phyloP scores from a whole-genome alignment of 148 eudicot genomes.

The Gaultheria prostrata region DNA sequence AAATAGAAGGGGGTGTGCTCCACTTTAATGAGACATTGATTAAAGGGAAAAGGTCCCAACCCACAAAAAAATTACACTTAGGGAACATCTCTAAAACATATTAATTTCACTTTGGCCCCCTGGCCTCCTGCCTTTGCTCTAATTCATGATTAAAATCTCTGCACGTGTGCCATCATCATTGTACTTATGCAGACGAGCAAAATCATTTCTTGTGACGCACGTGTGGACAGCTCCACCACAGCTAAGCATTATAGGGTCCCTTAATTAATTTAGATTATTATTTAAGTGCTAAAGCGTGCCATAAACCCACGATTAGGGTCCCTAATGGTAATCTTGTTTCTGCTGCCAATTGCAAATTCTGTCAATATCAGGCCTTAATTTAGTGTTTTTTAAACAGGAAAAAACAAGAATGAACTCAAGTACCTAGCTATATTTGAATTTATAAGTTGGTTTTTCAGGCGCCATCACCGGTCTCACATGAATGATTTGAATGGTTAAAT shows the following conservation, averaged over 20 bases:
- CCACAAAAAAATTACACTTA: background rate
- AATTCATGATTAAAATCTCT: conserved; percentile 7
- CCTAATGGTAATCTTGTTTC: background rate
- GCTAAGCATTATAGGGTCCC: background rate
- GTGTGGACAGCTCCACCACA: conserved; percentile 4
- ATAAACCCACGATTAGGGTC: background rate
- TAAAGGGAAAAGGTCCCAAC: conserved; percentile 10
- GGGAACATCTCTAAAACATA: background rate
- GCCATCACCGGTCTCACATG: background rate
- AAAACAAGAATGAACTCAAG: background rate
- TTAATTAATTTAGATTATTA: background rate
- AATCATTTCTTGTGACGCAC: conserved; percentile 14
- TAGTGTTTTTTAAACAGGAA: background rate
- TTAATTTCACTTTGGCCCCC: background rate
- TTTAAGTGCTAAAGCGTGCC: background rate
- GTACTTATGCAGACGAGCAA: conserved; percentile 10
- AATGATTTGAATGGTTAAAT: no score
- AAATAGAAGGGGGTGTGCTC: conserved; percentile 18
- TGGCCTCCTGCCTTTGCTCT: background rate
- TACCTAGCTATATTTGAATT: background rate
- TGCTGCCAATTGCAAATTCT: background rate
- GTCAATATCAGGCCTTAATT: background rate
- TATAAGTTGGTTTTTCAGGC: background rate
- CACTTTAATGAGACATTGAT: conserved; percentile 14
- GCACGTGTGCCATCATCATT: conserved; percentile 22